Evolutionary conservation across 768 basidiomycete genomes (phyloP), one percentile per base, ranked within the genome.

Genomic region (Suillus placidus): DNA sequence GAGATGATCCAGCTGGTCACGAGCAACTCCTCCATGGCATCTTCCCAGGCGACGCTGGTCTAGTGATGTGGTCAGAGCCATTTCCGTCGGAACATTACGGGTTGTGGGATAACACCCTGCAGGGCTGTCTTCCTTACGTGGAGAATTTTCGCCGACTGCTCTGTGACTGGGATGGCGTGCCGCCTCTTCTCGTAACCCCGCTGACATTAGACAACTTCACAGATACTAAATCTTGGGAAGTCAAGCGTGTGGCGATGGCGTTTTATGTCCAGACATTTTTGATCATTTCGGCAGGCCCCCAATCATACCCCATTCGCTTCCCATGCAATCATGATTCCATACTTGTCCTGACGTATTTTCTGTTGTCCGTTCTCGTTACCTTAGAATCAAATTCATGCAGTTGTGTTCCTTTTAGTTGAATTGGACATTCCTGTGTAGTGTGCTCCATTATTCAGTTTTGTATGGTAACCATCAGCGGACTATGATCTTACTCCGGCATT

Each of bases 241-340:
- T 65, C 30, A 51, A 35, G 30, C 1, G 37, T 18, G 32, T 20
- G 30, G 23, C 37, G 0, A 30, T 43, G 1, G 6, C 12, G 1
- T 66, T 66, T 40, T 66, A 66, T 6, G 4, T 51, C 3, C 62
- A 66, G 16, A 55, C 51, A 38, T 66, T 63, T 23, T 66, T 12
- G 42, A 66, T 45, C 18, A 47, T 32, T 66, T 66, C 7, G 23
- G 65, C 23, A 51, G 60, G 34, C 60, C 42, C 12, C 23, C 45
- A 0, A 47, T 61, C 3, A 0, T 61, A 12, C 60, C 60, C 55
- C 49, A 52, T 18, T 52, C 23, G 6, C 52, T 65, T 43, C 60
- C 51, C 55, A 56, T 56, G 55, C 55, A 56, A 56, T 56, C 35
- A 23, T 56, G n/a, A 56, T 56, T 14, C 4, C 30, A 54, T 32